phyloP scores from a whole-genome alignment of 768 basidiomycete species.

The Macrocybe gigantea region DNA sequence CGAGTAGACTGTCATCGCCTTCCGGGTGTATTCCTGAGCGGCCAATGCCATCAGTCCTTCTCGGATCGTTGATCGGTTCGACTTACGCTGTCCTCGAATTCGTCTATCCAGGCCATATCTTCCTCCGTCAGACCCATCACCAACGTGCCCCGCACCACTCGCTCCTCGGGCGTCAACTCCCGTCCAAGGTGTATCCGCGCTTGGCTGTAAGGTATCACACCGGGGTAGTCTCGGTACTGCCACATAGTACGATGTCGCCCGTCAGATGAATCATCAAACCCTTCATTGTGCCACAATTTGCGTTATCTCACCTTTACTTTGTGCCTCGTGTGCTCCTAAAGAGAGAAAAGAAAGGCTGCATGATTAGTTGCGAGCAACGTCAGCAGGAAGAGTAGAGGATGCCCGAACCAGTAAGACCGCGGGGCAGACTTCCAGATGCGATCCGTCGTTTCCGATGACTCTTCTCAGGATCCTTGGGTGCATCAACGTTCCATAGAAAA shows the following conservation, averaged over 20 bases:
- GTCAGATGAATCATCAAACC: neutral
- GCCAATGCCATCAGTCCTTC: neutral
- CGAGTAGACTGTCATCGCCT: constrained; percentile 47
- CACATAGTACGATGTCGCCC: neutral
- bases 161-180: constrained; percentile 54
- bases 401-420: constrained; percentile 65
- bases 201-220: constrained; percentile 55
- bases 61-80: neutral
- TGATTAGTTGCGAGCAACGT: neutral
- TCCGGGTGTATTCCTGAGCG: constrained; percentile 66
- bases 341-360: constrained; percentile 1
- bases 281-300: neutral
- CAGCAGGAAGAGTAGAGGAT: neutral
- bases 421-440: constrained; percentile 59
- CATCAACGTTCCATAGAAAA: constrained; percentile 90
- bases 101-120: constrained; percentile 69
- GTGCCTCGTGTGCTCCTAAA: constrained; percentile 76
- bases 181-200: constrained; percentile 41
- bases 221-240: constrained; percentile 78
- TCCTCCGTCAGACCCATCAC: constrained; percentile 61
- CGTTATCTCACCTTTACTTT: constrained; percentile 53
- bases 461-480: constrained; percentile 77
- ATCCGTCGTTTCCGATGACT: constrained; percentile 68
- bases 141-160: constrained; percentile 71
- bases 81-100: constrained; percentile 77